A percentile compares a stretch with the other conserved stretches of the same genome.
These are phyloP conservation scores for Apiotrichum veenhuisii DNA, from an alignment of 1,284 basidiomycete genomes.

Conservation along the genomic window DNA sequence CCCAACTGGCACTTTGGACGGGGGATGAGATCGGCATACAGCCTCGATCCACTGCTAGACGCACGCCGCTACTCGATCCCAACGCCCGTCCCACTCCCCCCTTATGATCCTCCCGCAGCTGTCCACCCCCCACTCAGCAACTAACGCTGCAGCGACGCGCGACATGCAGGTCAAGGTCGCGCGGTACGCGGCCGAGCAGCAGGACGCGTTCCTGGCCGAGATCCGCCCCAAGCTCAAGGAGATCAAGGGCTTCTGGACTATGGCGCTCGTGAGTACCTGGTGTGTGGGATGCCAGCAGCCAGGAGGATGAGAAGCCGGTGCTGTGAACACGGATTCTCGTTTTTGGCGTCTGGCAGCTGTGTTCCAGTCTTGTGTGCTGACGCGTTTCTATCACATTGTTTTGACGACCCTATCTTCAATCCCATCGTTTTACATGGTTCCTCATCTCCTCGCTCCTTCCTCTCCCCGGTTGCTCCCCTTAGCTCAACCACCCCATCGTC, in stretches of 20 bases:
- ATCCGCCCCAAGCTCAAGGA: slow-evolving; percentile 34
- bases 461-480: neutral
- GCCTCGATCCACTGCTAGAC: too few relatives aligned
- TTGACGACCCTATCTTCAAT: too few relatives aligned
- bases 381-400: neutral
- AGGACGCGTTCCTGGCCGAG: slow-evolving; percentile 24
- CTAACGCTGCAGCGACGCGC: slow-evolving; percentile 30
- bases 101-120: neutral
- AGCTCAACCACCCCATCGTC: slow-evolving; percentile 30
- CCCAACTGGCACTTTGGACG: too few relatives aligned
- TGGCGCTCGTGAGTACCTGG: slow-evolving; percentile 29
- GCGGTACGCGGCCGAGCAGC: slow-evolving; percentile 29
- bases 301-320: too few relatives aligned
- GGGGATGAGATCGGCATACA: too few relatives aligned
- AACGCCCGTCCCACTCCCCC: neutral
- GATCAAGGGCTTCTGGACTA: slow-evolving; percentile 40
- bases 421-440: neutral
- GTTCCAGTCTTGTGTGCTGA: neutral
- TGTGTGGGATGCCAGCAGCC: too few relatives aligned
- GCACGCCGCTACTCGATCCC: neutral
- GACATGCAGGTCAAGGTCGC: slow-evolving; percentile 31
- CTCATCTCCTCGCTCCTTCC: neutral
- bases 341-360: too few relatives aligned
- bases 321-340: too few relatives aligned
- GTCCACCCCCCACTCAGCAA: too few relatives aligned